Percentiles rank a stretch among this genome's conserved stretches.
phyloP scores from a whole-genome alignment of 108 stramenopile genomes.

The Skeletonema marinoi region DNA sequence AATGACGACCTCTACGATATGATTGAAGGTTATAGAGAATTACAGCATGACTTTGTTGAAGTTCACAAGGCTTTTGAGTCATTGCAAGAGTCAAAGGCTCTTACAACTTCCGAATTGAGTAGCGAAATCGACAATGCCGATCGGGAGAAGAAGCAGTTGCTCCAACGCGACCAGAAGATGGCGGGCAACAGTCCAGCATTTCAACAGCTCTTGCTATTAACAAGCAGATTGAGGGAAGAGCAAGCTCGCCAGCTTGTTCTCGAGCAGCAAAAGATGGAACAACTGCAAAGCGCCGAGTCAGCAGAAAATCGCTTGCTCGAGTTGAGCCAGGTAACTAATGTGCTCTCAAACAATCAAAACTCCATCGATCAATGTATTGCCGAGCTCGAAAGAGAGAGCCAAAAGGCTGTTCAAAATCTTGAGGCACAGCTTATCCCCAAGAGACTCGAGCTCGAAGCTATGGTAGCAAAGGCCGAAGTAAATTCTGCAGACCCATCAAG shows the following conservation, averaged over 20 bases:
- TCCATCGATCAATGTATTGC: not conserved
- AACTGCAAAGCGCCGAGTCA: not conserved
- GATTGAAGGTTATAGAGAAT: conserved; percentile 51
- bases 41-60: conserved; percentile 78
- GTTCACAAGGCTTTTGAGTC: conserved; percentile 70
- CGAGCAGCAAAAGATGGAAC: conserved; percentile 38
- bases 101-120: conserved; percentile 34
- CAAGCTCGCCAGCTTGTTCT: conserved; percentile 76
- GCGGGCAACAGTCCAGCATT: conserved; percentile 5
- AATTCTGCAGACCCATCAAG: no score
- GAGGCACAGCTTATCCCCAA: not conserved
- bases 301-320: conserved; percentile 15
- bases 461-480: not conserved
- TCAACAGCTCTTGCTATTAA: conserved; percentile 20
- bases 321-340: not conserved
- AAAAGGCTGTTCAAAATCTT: not conserved
- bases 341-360: not conserved
- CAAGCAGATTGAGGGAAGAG: conserved; percentile 59
- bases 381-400: conserved; percentile 6
- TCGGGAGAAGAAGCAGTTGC: conserved; percentile 37
- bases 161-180: conserved; percentile 21
- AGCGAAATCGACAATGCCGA: conserved; percentile 63
- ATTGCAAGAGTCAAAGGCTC: conserved; percentile 2
- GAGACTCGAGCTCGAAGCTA: not conserved
- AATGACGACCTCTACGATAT: conserved; percentile 49